Percentiles rank a stretch among this genome's conserved stretches.
These are phyloP conservation scores for Marchantia paleacea DNA, from an alignment of 225 moss, liverwort and hornwort species.

Conservation along the genomic window DNA sequence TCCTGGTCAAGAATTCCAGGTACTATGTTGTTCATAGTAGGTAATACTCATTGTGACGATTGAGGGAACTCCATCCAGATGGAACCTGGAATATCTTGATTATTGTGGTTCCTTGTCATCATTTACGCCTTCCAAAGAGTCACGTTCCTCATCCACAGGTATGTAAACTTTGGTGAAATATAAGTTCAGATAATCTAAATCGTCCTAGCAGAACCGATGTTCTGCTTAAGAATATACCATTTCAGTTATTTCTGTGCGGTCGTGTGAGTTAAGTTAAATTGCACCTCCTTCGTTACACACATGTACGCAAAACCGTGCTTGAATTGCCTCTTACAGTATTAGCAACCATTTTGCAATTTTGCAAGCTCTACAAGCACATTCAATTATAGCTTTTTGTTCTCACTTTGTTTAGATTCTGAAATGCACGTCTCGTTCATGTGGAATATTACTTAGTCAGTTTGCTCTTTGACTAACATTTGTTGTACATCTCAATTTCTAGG, in stretches of 20 bases:
- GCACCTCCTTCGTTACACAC: too few relatives aligned
- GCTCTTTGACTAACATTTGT: neutral
- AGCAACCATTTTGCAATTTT: too few relatives aligned
- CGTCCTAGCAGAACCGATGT: neutral
- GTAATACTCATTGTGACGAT: neutral
- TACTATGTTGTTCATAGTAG: slow-evolving; percentile 7
- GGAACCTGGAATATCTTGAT: neutral
- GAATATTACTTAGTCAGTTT: neutral
- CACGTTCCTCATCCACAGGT: neutral
- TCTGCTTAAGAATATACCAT: neutral
- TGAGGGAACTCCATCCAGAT: neutral
- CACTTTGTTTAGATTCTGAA: neutral
- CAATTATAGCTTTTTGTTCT: too few relatives aligned
- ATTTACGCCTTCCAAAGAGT: neutral
- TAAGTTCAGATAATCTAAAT: too few relatives aligned
- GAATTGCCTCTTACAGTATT: too few relatives aligned
- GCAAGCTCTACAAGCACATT: too few relatives aligned
- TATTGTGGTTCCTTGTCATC: slow-evolving; percentile 3
- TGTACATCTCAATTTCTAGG: slow-evolving; percentile 23
- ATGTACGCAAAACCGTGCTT: too few relatives aligned
- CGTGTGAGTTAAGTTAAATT: neutral
- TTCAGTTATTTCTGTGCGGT: neutral
- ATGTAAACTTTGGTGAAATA: neutral
- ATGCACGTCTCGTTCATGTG: neutral
- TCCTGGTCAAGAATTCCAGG: slow-evolving; percentile 65